Base-by-base conservation (phyloP, 257 asterid species). In the Petunia axillaris region DNA sequence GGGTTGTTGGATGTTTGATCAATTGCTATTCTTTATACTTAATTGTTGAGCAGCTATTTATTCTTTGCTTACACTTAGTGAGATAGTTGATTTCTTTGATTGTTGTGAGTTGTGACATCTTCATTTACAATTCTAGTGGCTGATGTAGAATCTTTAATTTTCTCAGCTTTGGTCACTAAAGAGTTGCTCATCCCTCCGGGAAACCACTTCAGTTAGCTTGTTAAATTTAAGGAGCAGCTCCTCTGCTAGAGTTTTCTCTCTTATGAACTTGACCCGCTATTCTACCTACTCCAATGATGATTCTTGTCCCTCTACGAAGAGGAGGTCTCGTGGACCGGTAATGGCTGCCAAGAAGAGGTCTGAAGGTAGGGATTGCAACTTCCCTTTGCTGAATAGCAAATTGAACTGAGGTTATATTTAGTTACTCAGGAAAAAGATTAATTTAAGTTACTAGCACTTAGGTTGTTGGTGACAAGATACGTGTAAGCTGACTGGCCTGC, bases 331-430 rank as follows among this genome's bases (percentile, higher is more conserved):
- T 64, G 91, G 93, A 68, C 97, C 97, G 55, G 88, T 93, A 77
- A 85, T 93, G 95, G 97, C 97, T n/a, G 95, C 88, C 16, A 93
- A 88, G 84, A 89, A 89, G 74, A 88, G 90, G 80, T 79, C 97
- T 64, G 94, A 86, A 95, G 98, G 98, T 95, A 76, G 75, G 64
- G 16, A 77, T 14, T 8, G 7, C 36, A 41, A 60, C 59, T 41
- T 43, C 14, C 15, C n/a, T 64, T 62, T 63, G 37, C 44, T 79
- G 68, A 40, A 25, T 59, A 55, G 50, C 13, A 43, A 36, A 77
- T 37, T n/a, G 48, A 71, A 43, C 37, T 2, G 36, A 64, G 62
- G 36, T 63, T 44, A 37, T 68, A 48, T 80, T 40, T 71, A 81
- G 59, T 58, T 25, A 25, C 25, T 25, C 25, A 25, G 25, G 25